Evolutionary conservation across 1,284 basidiomycete genomes (phyloP), one percentile per base, ranked within the genome.

Genomic region (Phaffia rhodozyma): DNA sequence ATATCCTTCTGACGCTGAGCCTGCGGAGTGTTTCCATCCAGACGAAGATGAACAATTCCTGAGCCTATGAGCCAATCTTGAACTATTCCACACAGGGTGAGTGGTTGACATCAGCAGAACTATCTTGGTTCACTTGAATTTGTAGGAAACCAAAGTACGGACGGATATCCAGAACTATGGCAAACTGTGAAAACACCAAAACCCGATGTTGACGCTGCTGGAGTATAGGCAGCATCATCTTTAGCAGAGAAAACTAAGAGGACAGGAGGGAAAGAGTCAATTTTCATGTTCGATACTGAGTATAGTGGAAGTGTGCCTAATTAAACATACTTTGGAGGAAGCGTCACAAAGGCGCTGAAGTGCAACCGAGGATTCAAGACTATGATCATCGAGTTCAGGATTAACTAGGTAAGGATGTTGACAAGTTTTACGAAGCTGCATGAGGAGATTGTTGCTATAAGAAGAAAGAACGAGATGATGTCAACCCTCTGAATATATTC

Each of bases 101-200:
- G 65, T 62, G 18, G 67, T 58, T 27, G 63, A 65, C 6, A 57
- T 60, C 58, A 71, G 71, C 58, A 71, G 71, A 9, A 72, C 70
- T 52, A 67, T 18, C 1, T 43, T 11, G 11, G 5, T 58, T 21
- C 32, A 48, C 20, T 18, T 43, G 11, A 21, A 6, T 47, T 13
- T 5, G 69, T 55, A 66, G 67, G 29, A 65, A 60, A 9, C 67
- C 67, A 32, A 69, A 48, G 32, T 32, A 68, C 75, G 67, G 52
- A 77, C 75, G 78, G 50, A 91, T 79, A 73, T 93, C 84, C 30
- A 99, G 79, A 51, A 86, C 91, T 65, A 99, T 90, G 69, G 89
- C 87, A 76, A 93, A 92, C 90, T 92, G 68, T n/a, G 91, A 96
- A 78, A 98, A 99, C 30, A 98, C 79, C 27, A 99, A 79, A n/a